Conservation (phyloP, 2,329 filamentous ascomycete genomes). For the Aspergillus aculeatinus region DNA sequence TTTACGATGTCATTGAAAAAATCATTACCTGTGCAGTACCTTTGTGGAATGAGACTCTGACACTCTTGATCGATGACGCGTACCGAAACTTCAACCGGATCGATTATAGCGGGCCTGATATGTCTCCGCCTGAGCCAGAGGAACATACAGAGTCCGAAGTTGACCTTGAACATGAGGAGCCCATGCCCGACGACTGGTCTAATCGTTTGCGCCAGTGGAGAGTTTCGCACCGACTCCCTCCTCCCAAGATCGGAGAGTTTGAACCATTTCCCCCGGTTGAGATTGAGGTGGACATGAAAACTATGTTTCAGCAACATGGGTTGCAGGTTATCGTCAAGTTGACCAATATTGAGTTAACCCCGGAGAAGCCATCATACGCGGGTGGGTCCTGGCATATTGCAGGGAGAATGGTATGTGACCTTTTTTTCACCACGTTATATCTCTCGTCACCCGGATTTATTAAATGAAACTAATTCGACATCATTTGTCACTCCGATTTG, state of each 20-base stretch:
- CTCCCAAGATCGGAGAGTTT: constrained; percentile 17
- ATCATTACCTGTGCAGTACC: constrained; percentile 44
- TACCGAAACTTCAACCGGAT: neutral
- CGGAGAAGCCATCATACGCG: constrained; percentile 56
- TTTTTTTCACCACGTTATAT: neutral
- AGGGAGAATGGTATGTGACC: constrained; percentile 32
- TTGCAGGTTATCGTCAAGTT: constrained; percentile 58
- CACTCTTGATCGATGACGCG: neutral
- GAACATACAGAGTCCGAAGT: too few species aligned
- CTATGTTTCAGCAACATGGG: constrained; percentile 36
- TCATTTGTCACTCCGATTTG: neutral
- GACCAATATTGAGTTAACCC: constrained; percentile 60
- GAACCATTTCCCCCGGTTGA: neutral
- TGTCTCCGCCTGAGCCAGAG: too few species aligned
- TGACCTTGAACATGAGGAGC: too few species aligned
- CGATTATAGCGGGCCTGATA: neutral
- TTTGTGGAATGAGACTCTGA: constrained; percentile 45
- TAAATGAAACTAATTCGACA: neutral
- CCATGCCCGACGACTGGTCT: too few species aligned
- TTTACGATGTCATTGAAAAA: constrained; percentile 41
- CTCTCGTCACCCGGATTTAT: neutral
- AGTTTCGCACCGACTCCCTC: constrained; percentile 7
- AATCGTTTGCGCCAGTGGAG: neutral
- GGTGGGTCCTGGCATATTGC: constrained; percentile 49
- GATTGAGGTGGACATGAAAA: constrained; percentile 20